Evolutionary conservation across 495 filamentous ascomycete species (phyloP).

Genomic region (Lasiosphaeria miniovina): DNA sequence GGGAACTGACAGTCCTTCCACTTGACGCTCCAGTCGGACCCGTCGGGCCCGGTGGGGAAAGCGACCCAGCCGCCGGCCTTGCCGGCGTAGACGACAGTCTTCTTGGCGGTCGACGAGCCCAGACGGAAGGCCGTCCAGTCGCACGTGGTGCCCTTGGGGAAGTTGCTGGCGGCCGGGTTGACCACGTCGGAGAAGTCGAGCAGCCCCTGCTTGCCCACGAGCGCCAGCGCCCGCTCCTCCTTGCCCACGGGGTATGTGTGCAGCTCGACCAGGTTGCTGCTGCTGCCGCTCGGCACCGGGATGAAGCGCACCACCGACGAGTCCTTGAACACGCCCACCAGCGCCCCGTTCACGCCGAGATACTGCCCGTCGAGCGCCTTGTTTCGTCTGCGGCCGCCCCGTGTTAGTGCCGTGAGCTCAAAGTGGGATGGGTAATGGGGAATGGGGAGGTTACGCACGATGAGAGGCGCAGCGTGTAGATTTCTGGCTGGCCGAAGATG

Average conservation of each 20-base stretch:
- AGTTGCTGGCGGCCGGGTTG: slow-evolving; percentile 29
- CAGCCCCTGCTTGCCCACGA: slow-evolving; percentile 27
- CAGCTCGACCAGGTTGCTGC: slow-evolving; percentile 26
- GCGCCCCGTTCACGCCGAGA: slow-evolving; percentile 6
- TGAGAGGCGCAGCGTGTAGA: slow-evolving; percentile 9
- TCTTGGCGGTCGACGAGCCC: not conserved
- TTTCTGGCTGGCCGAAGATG: not conserved
- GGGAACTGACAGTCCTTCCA: slow-evolving; percentile 37
- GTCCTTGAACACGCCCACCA: slow-evolving; percentile 7
- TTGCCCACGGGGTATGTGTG: slow-evolving; percentile 34
- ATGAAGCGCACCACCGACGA: slow-evolving; percentile 1
- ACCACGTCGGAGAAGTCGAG: slow-evolving; percentile 33
- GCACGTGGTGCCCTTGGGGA: slow-evolving; percentile 27
- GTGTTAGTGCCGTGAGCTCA: not conserved
- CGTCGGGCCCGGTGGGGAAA: slow-evolving; percentile 25
- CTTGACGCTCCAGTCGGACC: slow-evolving; percentile 33
- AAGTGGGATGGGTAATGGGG: not conserved
- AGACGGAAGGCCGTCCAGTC: slow-evolving; percentile 37
- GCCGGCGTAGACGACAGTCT: slow-evolving; percentile 24
- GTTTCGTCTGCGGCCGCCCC: not conserved
- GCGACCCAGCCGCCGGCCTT: slow-evolving; percentile 32
- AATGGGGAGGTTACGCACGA: slow-evolving; percentile 2
- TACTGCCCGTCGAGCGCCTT: slow-evolving; percentile 9
- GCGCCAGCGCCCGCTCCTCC: slow-evolving; percentile 33
- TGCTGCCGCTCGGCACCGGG: slow-evolving; percentile 3